Conservation (phyloP, 176 grass and related monocot genomes). For the Oryza meridionalis region DNA sequence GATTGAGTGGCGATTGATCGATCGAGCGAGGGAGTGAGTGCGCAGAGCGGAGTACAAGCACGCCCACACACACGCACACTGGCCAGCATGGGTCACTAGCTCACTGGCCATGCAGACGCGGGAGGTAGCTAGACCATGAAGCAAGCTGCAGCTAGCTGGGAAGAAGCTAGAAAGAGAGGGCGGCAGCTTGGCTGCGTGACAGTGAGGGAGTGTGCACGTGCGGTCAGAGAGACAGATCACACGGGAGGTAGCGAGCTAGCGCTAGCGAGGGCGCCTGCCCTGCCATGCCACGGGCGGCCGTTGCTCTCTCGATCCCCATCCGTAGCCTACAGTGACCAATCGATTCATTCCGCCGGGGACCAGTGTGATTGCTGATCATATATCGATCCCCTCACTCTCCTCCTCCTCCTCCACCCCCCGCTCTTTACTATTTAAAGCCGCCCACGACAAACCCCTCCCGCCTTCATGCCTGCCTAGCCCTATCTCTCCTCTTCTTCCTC, state of each 20-base stretch:
- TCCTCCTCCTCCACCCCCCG: neutral
- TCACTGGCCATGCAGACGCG: constrained; percentile 22
- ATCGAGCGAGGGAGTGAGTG: neutral
- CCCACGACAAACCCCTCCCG: constrained; percentile 38
- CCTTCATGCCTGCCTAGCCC: constrained; percentile 39
- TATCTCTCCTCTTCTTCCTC: neutral
- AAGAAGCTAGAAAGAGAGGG: constrained; percentile 36
- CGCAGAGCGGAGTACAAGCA: neutral
- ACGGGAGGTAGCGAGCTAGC: neutral
- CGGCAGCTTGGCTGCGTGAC: neutral
- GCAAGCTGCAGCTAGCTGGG: neutral
- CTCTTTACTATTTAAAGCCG: constrained; percentile 52
- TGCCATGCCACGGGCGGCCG: constrained; percentile 26
- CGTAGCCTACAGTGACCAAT: constrained; percentile 45
- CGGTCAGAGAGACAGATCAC: constrained; percentile 31
- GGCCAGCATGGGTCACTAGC: neutral
- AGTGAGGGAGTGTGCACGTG: constrained; percentile 47
- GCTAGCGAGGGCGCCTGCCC: neutral
- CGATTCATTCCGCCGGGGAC: constrained; percentile 56
- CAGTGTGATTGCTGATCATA: constrained; percentile 35
- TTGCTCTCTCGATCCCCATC: constrained; percentile 10
- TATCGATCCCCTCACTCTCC: neutral
- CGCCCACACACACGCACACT: constrained; percentile 1
- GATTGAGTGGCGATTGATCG: no score
- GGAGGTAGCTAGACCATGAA: neutral